Conservation (phyloP, 345 rosid genomes). For the Gynandropsis gynandra region DNA sequence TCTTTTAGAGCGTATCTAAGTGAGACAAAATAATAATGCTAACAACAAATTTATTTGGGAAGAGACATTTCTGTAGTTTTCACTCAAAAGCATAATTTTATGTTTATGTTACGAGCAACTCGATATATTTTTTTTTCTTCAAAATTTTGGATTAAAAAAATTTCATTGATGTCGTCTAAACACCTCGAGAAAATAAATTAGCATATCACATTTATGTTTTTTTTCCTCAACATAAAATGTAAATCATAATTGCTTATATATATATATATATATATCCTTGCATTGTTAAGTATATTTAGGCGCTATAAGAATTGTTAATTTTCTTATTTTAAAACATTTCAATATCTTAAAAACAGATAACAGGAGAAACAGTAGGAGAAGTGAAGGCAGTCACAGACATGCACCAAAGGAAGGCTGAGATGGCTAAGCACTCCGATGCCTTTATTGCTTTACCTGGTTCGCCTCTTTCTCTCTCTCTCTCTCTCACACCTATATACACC, state of each 20-base stretch:
- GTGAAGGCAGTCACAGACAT: constrained; percentile 74
- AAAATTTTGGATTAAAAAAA: too few relatives aligned
- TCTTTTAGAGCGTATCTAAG: constrained; percentile 24
- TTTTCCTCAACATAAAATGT: too few relatives aligned
- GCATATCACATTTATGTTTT: constrained; percentile 25
- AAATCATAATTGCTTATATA: too few relatives aligned
- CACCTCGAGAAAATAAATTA: constrained; percentile 24
- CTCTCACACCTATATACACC: background rate
- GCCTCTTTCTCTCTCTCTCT: constrained; percentile 18
- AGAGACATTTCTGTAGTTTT: constrained; percentile 26
- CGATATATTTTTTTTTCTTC: too few relatives aligned
- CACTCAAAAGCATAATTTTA: constrained; percentile 8
- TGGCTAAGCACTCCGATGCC: constrained; percentile 73
- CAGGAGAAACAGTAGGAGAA: constrained; percentile 76
- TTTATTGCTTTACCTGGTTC: constrained; percentile 77
- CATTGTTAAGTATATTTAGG: too few relatives aligned
- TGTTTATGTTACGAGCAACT: too few relatives aligned
- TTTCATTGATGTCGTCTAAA: too few relatives aligned
- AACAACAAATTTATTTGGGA: constrained; percentile 19
- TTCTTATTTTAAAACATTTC: too few relatives aligned
- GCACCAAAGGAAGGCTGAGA: constrained; percentile 84
- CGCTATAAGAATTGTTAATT: too few relatives aligned
- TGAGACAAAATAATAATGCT: constrained; percentile 14
- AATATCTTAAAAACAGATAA: too few relatives aligned
- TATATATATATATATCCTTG: too few relatives aligned